phyloP scores from a whole-genome alignment of 2,329 filamentous ascomycete species.

The Penicillium sp. region DNA sequence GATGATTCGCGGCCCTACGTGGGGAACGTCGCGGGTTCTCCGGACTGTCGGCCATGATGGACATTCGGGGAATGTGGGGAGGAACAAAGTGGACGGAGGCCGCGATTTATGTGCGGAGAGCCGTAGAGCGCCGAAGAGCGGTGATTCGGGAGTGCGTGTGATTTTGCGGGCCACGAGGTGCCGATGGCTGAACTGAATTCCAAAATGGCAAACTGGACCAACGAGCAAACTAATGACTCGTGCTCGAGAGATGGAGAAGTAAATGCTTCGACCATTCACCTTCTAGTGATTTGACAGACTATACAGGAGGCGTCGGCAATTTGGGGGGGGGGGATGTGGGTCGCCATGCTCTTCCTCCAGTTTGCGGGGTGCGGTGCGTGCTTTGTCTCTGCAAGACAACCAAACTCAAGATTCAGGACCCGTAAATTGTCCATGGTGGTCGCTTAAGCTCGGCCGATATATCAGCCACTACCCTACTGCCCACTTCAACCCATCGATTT shows the following conservation, averaged over 20 bases:
- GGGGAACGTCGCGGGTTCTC: slow-evolving; percentile 13
- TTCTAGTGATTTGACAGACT: neutral
- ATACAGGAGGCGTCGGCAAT: neutral
- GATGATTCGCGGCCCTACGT: slow-evolving; percentile 8
- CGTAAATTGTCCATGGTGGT: too few species aligned
- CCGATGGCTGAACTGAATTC: neutral
- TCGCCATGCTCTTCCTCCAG: neutral
- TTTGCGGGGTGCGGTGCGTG: neutral
- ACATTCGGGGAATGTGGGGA: neutral
- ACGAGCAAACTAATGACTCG: too few species aligned
- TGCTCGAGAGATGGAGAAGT: too few species aligned
- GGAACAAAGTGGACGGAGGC: neutral
- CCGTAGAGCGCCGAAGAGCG: neutral
- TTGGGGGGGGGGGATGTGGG: neutral
- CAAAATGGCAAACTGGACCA: too few species aligned
- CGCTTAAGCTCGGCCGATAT: too few species aligned
- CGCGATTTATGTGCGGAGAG: neutral
- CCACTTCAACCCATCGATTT: too few species aligned
- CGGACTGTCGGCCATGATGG: slow-evolving; percentile 10
- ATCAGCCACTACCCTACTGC: too few species aligned
- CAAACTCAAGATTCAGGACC: too few species aligned
- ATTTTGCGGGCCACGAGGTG: slow-evolving; percentile 16
- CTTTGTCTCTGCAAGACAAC: too few species aligned
- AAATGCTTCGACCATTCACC: neutral
- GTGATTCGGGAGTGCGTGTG: neutral